Percentiles rank a stretch among this genome's conserved stretches.
Evolutionary conservation across 805 yeast species (phyloP).

Genomic region (Candida arabinofermentans): DNA sequence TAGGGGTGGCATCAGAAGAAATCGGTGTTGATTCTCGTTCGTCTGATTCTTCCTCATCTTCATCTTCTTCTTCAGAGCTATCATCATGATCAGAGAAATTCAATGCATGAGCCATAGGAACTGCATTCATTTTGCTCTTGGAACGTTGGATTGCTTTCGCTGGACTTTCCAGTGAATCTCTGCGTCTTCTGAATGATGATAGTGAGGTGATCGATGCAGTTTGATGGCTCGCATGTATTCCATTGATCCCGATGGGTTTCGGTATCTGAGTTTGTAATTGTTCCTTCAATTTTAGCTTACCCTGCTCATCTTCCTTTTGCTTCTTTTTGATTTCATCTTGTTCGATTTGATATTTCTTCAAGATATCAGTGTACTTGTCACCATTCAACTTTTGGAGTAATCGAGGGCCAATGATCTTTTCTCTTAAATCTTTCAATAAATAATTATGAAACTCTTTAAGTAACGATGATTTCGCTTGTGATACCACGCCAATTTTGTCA

Average conservation of each 20-base stretch:
- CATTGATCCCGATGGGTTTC: constrained; percentile 11
- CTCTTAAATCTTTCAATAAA: constrained; percentile 67
- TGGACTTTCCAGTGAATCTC: constrained; percentile 45
- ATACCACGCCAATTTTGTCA: constrained; percentile 35
- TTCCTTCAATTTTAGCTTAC: constrained; percentile 6
- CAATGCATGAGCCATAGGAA: constrained; percentile 54
- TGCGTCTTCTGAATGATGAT: constrained; percentile 35
- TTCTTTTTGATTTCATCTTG: constrained; percentile 19
- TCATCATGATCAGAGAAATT: constrained; percentile 36
- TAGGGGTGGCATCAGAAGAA: constrained; percentile 13
- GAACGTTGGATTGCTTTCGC: constrained; percentile 33
- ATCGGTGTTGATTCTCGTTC: constrained; percentile 22
- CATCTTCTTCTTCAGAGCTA: constrained; percentile 23
- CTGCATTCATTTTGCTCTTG: constrained; percentile 25
- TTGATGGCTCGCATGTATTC: constrained; percentile 21
- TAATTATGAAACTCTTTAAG: constrained; percentile 61
- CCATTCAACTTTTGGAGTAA: constrained; percentile 59
- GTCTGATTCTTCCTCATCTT: constrained; percentile 18
- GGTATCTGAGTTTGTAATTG: constrained; percentile 4
- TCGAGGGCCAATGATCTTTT: constrained; percentile 65
- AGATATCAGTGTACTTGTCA: constrained; percentile 49
- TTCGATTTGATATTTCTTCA: constrained; percentile 33
- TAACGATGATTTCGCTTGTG: constrained; percentile 56
- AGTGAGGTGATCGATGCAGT: constrained; percentile 18
- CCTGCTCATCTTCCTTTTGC: constrained; percentile 10